Conservation (phyloP, 768 basidiomycete genomes). For the Mycena indigotica region DNA sequence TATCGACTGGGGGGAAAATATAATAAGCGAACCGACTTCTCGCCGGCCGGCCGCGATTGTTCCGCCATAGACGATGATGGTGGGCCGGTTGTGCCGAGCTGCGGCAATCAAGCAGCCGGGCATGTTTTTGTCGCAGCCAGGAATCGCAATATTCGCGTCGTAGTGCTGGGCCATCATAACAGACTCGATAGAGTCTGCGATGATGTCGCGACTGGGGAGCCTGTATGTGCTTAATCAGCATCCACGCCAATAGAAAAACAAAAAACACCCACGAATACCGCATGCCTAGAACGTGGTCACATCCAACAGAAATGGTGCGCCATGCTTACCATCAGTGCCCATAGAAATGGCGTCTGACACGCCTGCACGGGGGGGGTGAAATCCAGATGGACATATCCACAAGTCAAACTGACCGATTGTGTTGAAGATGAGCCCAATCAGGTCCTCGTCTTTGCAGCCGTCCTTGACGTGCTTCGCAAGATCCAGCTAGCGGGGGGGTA, state of each 20-base stretch:
- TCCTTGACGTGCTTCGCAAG: constrained; percentile 79
- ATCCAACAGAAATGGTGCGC: not conserved
- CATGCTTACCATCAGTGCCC: constrained; percentile 76
- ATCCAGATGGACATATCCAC: constrained; percentile 11
- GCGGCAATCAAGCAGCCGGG: constrained; percentile 88
- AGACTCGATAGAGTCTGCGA: constrained; percentile 88
- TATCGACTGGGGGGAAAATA: not conserved
- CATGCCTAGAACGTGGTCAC: constrained; percentile 58
- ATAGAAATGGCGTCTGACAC: constrained; percentile 84
- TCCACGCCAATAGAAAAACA: no score
- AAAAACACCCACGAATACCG: constrained; percentile 81
- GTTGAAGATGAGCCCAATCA: constrained; percentile 83
- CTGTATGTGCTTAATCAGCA: no score
- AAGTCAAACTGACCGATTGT: constrained; percentile 84
- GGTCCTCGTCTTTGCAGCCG: constrained; percentile 77
- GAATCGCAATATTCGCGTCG: constrained; percentile 84
- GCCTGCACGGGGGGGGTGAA: not conserved
- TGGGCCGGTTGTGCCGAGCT: constrained; percentile 83
- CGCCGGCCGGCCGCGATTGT: constrained; percentile 79
- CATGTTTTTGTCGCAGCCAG: constrained; percentile 94
- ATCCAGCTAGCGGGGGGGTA: constrained; percentile 71
- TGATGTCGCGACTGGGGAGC: constrained; percentile 84
- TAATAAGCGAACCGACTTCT: constrained; percentile 49
- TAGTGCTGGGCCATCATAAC: constrained; percentile 68
- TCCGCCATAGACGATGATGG: constrained; percentile 85